phyloP scores from a whole-genome alignment of 2,329 filamentous ascomycete genomes.

The Dothideomycetes sp. region DNA sequence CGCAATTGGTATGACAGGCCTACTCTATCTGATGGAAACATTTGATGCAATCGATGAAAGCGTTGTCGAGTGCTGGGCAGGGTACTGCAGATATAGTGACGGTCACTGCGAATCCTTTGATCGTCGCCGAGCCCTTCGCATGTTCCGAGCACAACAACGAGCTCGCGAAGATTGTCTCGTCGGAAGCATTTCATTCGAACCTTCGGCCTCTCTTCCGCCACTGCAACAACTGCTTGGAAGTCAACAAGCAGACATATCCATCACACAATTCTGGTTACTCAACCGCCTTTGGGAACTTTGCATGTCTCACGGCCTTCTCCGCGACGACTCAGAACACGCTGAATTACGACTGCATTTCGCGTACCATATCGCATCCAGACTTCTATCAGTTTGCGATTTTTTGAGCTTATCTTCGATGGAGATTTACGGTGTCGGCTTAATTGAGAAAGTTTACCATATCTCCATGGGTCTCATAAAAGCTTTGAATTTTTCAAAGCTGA shows the following conservation, averaged over 20 bases:
- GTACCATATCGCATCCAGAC: conserved; percentile 6
- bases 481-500: conserved; percentile 16
- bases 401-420: conserved; percentile 32
- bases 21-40: conserved; percentile 35
- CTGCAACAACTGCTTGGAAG: conserved; percentile 26
- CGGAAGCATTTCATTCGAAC: conserved; percentile 31
- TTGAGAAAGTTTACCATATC: conserved; percentile 34
- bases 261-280: conserved; percentile 37
- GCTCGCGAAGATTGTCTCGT: conserved; percentile 24
- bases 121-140: conserved; percentile 24
- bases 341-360: conserved; percentile 32
- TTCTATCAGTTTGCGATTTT: conserved; percentile 6
- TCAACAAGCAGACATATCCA: conserved; percentile 34
- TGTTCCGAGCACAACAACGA: conserved; percentile 24
- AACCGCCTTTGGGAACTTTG: conserved; percentile 36
- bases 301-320: conserved; percentile 31
- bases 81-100: conserved; percentile 27
- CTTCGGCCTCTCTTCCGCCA: conserved; percentile 22
- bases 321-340: conserved; percentile 26
- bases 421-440: conserved; percentile 32
- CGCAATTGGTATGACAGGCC: conserved; percentile 32
- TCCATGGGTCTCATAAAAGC: conserved; percentile 21
- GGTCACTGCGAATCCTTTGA: conserved; percentile 28
- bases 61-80: conserved; percentile 36
- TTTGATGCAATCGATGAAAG: conserved; percentile 37